Evolutionary conservation across 225 moss, liverwort and hornwort species (phyloP), one percentile per base, ranked within the genome.

Genomic region (Asterella californica): DNA sequence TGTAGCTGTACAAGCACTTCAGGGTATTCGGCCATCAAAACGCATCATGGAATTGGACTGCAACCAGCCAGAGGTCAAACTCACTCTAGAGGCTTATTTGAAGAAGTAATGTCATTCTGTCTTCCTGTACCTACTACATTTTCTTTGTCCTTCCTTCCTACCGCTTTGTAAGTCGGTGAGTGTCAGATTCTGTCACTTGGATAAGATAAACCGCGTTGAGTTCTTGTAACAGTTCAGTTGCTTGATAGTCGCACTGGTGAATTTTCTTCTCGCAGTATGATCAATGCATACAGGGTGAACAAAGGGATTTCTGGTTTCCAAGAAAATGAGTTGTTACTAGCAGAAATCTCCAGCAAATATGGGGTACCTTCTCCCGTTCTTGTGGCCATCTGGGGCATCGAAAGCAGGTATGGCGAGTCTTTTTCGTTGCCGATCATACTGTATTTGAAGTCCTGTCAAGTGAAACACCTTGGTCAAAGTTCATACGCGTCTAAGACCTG

Each of bases 351-450:
- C 66, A 78, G 85, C 52, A 87, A 91, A 52, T 93, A 90, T 73
- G 90, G 93, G n/a, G 83, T 93, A 68, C 88, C 91, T 82, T 19
- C 87, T 81, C 90, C 88, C 5, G 67, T 93, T 79, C 54, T 93
- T 57, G 91, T 91, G 52, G 72, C 93, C 37, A 89, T 91, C 48
- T 93, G 93, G 93, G 90, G 93, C 34, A 85, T 93, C 33, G 93
- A 93, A 85, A 93, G 88, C 54, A 90, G 87, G 92, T 92, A 81
- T 62, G 36, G 45, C 10, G 27, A 10, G 5, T 61, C 0, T 9
- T 25, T n/a, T 1, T 25, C 11, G 25, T 25, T 10, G 27, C 10
- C 61, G 25, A 61, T 61, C 61, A n/a, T 25, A 27, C 21, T 21
- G 61, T 52, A 52, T 52, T 14, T 52, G 17, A 42, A 42, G 7